These are phyloP conservation scores for Escovopsis sp. DNA, from an alignment of 2,329 filamentous ascomycete genomes.

Conservation along the genomic window DNA sequence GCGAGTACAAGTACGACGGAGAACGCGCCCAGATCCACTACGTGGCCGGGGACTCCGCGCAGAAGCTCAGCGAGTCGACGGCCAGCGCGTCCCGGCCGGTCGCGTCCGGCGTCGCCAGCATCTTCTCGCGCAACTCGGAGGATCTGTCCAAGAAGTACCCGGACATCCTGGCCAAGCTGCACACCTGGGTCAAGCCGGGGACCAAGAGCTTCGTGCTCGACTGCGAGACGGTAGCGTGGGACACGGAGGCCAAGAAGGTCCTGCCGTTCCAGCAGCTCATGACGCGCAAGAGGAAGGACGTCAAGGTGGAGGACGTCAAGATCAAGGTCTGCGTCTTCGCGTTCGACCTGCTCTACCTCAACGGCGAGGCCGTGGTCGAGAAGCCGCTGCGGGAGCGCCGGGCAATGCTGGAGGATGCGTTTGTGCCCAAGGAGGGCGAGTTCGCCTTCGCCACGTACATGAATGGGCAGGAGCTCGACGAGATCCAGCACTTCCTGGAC, in stretches of 20 bases:
- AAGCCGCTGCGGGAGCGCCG: conserved; percentile 75
- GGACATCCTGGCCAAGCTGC: conserved; percentile 77
- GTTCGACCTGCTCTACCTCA: conserved; percentile 86
- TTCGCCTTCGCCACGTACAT: conserved; percentile 81
- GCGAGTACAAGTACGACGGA: conserved; percentile 98
- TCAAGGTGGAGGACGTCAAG: conserved; percentile 88
- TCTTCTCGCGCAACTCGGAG: conserved; percentile 96
- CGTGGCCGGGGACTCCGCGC: conserved; percentile 63
- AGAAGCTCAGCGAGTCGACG: conserved; percentile 50
- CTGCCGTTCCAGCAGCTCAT: conserved; percentile 95
- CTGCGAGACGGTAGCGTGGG: conserved; percentile 96
- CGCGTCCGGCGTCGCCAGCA: conserved; percentile 65
- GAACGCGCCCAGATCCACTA: conserved; percentile 98
- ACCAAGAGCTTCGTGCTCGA: conserved; percentile 97
- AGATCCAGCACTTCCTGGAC: conserved; percentile 84
- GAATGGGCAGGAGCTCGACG: conserved; percentile 77
- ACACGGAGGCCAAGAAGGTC: conserved; percentile 87
- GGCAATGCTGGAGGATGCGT: conserved; percentile 57
- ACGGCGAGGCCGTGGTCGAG: conserved; percentile 79
- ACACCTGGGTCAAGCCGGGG: conserved; percentile 75
- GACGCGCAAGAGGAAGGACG: conserved; percentile 95
- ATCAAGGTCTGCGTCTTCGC: conserved; percentile 96
- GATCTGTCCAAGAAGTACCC: conserved; percentile 96
- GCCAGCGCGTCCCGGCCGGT: conserved; percentile 48
- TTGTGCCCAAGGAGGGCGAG: conserved; percentile 70